Base-by-base conservation (phyloP, 768 basidiomycete species). In the Suillus sp. region DNA sequence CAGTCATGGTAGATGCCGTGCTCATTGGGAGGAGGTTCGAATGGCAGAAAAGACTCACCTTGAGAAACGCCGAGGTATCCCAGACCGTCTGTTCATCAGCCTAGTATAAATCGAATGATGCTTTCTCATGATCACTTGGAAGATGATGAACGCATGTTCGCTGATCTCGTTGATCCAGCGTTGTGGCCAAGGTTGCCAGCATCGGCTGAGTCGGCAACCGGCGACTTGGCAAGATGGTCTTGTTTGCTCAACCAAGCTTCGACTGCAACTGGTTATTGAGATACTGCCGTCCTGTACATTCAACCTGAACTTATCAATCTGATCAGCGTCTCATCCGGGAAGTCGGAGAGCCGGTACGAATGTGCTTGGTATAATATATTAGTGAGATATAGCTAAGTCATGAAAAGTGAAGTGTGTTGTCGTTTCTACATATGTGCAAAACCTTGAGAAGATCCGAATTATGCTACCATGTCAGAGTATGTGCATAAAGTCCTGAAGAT, bases 11-110 rank as follows among this genome's bases (percentile, higher is more conserved):
- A 40, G 38, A 13, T 18, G 56, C 30, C 9, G 9, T 32, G 16
- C 27, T 30, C 22, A n/a, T 43, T n/a, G n/a, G 22, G 13, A 14
- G 4, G 25, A 9, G 9, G 37, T 57, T 30, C 56, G 20, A 57
- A 57, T 57, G 25, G 56, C 56, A 11, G 56, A 57, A 57, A 57
- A 40, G 34, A 27, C 56, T 57, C 56, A 57, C 25, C 56, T 40
- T 57, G 56, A 40, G 56, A 57, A 57, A 40, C 38, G 5, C 56
- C 25, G 25, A 57, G 56, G 38, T 20, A 53, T 53, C 20, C 20
- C 30, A 40, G 18, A 27, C 38, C 40, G 38, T 57, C 10, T 30
- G 25, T 9, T 38, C 37, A n/a, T 27, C 9, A 27, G 38, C 56
- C 11, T 40, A 40, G 25, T 20, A 25, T 38, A 57, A 38, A 40